These are phyloP conservation scores for Pseudonitzschia delicatissima DNA, from an alignment of 108 stramenopile species.

Conservation along the genomic window DNA sequence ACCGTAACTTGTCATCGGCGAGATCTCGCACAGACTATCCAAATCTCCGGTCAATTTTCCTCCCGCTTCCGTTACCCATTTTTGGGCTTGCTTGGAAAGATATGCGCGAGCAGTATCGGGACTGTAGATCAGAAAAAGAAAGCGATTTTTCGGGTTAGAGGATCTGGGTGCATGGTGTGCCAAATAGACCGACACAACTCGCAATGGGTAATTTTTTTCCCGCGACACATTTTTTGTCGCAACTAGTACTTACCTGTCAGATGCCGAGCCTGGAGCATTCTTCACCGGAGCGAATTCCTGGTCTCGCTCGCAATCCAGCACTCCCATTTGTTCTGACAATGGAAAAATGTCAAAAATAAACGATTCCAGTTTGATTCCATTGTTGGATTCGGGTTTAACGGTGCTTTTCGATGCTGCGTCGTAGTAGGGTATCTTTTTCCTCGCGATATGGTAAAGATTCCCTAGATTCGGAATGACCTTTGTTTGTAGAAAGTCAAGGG, in stretches of 20 bases:
- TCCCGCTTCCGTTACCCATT: conserved; percentile 66
- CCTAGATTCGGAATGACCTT: conserved; percentile 76
- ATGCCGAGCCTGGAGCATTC: conserved; percentile 75
- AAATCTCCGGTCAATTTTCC: conserved; percentile 50
- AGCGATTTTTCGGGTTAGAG: no score
- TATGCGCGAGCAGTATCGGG: conserved; percentile 78
- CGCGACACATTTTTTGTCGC: neutral
- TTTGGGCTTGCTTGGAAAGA: conserved; percentile 64
- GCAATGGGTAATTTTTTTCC: no score
- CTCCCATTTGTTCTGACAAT: conserved; percentile 79
- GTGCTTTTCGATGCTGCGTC: conserved; percentile 55
- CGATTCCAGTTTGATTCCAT: conserved; percentile 97
- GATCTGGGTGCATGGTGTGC: no score
- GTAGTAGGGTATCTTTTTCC: conserved; percentile 95
- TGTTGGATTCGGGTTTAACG: conserved; percentile 62
- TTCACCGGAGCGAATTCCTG: conserved; percentile 99
- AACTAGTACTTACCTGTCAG: conserved; percentile 37
- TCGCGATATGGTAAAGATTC: conserved; percentile 91
- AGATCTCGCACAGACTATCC: conserved; percentile 60
- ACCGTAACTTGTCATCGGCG: conserved; percentile 71
- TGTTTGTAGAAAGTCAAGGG: conserved; percentile 83
- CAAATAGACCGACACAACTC: no score
- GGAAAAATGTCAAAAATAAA: conserved; percentile 99
- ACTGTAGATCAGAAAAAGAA: conserved; percentile 18
- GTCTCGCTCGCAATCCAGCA: conserved; percentile 84